Evolutionary conservation across 2,329 filamentous ascomycete species (phyloP).

Genomic region (Sporothrix dimorphospora): DNA sequence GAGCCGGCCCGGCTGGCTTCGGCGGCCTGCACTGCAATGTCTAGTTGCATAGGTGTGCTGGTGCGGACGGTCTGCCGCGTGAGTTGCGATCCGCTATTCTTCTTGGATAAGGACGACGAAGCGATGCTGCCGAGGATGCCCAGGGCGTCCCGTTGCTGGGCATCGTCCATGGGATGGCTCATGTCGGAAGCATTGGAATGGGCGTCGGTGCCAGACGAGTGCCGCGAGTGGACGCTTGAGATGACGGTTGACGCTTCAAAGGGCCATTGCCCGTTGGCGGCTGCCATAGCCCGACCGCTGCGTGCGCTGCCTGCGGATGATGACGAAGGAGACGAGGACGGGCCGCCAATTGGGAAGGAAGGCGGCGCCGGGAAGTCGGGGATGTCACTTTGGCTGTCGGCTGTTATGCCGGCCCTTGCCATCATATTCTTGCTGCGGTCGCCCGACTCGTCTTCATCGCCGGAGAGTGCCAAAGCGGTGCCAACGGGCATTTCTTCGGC

Average conservation of each 20-base stretch:
- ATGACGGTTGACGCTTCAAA: constrained; percentile 33
- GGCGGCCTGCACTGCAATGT: not conserved
- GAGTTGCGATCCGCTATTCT: constrained; percentile 18
- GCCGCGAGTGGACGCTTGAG: constrained; percentile 27
- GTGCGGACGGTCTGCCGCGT: constrained; percentile 26
- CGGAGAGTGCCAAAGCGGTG: constrained; percentile 13
- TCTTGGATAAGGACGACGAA: constrained; percentile 15
- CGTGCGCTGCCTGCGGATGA: not conserved
- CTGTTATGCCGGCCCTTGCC: not conserved
- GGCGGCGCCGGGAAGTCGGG: constrained; percentile 32
- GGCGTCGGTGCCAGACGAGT: not conserved
- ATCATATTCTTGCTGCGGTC: not conserved
- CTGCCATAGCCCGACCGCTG: not conserved
- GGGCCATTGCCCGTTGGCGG: constrained; percentile 30
- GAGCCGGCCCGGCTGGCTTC: not conserved
- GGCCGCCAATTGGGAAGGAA: not conserved
- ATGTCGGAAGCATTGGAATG: not conserved
- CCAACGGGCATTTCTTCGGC: constrained; percentile 17
- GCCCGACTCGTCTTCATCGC: not conserved
- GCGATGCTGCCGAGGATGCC: constrained; percentile 25
- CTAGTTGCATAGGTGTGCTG: constrained; percentile 23
- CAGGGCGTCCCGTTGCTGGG: constrained; percentile 20
- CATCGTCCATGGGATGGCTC: constrained; percentile 7
- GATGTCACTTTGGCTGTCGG: constrained; percentile 23
- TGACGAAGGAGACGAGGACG: not conserved